Base-by-base conservation (phyloP, 345 rosid species). In the Populus tremula region DNA sequence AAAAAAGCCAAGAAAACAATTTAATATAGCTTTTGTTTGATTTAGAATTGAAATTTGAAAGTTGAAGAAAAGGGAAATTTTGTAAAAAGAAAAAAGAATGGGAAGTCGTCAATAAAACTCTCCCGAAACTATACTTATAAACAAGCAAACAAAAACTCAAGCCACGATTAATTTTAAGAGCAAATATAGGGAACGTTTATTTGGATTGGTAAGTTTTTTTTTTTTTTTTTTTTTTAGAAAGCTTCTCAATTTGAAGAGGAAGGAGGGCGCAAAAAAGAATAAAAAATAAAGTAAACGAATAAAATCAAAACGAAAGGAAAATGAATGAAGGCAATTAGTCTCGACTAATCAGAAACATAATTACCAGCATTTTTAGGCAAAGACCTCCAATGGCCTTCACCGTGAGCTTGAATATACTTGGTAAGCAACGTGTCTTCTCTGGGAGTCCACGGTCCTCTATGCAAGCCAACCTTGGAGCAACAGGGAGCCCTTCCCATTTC, bases 301-400 rank as follows among this genome's bases (percentile, higher is more conserved):
- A 31, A 27, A 49, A 21, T 0, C 16, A 5, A 1, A 38, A 76
- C 1, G 10, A 62, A 36, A 2, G 43, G 21, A 65, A 2, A 33
- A 39, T 41, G 6, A 29, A 33, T 10, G 18, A 67, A 11, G 23
- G 1, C 2, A 8, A 20, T 1, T 5, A 9, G 6, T 23, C 10
- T 10, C 29, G 29, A 23, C 29, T 29, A 43, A 33, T 8, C 68
- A 56, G 11, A 5, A n/a, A 29, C 4, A 74, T n/a, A 38, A 1
- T 39, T 85, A 90, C 94, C 94, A 21, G 94, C 92, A 31, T 83
- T 89, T 53, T 83, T 84, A 38, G 94, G 92, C 70, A 90, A 76
- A 9, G 88, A 86, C 79, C 87, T 79, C 94, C 94, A 90, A 17
- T 82, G 82, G 65, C 94, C 94, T 79, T 90, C 91, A 17, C 91